Base-by-base conservation (phyloP, 345 rosid genomes). In the Mangifera indica region DNA sequence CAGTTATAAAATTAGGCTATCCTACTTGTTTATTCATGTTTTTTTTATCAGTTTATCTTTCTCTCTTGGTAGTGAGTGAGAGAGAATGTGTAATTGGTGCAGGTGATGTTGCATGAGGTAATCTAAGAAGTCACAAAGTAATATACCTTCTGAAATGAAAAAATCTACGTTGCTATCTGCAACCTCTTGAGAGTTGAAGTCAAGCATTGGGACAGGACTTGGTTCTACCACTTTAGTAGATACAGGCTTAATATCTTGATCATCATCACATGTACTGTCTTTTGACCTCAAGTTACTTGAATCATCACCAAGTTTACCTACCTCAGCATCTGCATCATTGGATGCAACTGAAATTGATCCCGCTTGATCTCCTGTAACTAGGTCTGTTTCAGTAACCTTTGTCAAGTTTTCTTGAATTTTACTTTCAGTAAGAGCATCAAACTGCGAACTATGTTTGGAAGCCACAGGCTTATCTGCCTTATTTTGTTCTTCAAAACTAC, bases 81-180 rank as follows among this genome's bases (percentile, higher is more conserved):
- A 54, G 25, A 29, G 8, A 8, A 29, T 51, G 12, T 44, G 14
- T 32, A 14, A 9, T 17, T 25, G 44, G 55, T 3, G 40, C 9
- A 18, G 12, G 9, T 7, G 7, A 53, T 11, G 51, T 7, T 8
- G 7, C 12, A 10, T 51, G 46, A 53, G 24, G 15, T 10, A 55
- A 18, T 2, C 9, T 45, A 73, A 21, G 17, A 74, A 70, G 8
- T 42, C 20, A 53, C n/a, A 40, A 14, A 52, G 11, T 20, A 22
- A 63, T 32, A 29, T 74, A 85, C 91, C 91, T 81, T 48, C 78
- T 49, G 66, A 25, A 24, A 61, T 67, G 14, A 52, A 67, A 67
- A 24, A 20, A 37, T 59, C 74, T 60, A 62, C 44, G 40, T 55
- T 44, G 62, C 52, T 67, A 12, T 51, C 60, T 67, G 57, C 2